Evolutionary conservation across 257 asterid genomes (phyloP).

Genomic region (Cruciata laevipes): DNA sequence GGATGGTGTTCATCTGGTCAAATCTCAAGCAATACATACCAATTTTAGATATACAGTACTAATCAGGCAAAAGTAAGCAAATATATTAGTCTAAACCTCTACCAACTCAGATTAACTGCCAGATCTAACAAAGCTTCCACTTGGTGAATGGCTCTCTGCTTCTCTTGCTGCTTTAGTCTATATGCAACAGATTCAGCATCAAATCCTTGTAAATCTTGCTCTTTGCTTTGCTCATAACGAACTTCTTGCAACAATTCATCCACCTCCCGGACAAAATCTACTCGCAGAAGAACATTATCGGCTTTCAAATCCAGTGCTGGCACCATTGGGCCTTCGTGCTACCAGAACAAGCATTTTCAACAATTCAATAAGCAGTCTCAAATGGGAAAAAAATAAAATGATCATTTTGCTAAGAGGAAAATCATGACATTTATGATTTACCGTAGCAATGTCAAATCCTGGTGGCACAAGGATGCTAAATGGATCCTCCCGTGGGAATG

Average conservation of each 20-base stretch:
- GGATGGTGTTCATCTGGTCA: too few relatives aligned
- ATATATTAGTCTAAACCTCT: constrained; percentile 13
- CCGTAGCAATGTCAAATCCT: constrained; percentile 89
- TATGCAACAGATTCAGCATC: constrained; percentile 78
- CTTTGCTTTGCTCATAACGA: constrained; percentile 37
- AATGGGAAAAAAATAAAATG: background rate
- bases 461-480: constrained; percentile 85
- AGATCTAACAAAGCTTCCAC: constrained; percentile 70
- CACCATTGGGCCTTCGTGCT: constrained; percentile 86
- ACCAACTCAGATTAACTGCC: constrained; percentile 71
- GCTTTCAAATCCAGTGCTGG: constrained; percentile 44
- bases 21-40: background rate
- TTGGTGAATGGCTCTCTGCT: constrained; percentile 68
- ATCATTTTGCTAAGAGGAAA: background rate
- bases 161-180: constrained; percentile 81
- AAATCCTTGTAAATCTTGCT: constrained; percentile 35
- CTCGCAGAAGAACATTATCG: constrained; percentile 72
- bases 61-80: background rate
- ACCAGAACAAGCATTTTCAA: constrained; percentile 4
- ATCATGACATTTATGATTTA: constrained; percentile 14
- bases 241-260: constrained; percentile 70
- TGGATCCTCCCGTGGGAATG: constrained; percentile 95
- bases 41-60: background rate
- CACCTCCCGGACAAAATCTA: constrained; percentile 81
- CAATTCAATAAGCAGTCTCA: background rate